Base-by-base conservation (phyloP, 495 filamentous ascomycete species). In the Penicillium paradoxum region DNA sequence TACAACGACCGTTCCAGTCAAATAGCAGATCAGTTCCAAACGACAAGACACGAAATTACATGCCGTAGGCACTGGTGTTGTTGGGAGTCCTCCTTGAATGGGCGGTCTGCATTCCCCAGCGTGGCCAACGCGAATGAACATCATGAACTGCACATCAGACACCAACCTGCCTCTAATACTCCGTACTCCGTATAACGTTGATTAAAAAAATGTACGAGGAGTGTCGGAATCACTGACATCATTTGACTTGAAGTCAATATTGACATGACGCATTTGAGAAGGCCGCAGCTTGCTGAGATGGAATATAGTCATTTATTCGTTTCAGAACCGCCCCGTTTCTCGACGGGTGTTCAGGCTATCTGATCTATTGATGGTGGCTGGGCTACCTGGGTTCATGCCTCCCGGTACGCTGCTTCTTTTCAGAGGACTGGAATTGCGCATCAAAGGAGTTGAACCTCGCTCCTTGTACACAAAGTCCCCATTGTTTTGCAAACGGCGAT, bases 361-460 rank as follows among this genome's bases (percentile, higher is more conserved):
- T 46, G 60, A 38, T 51, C 58, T 59, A 57, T 46, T 66, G 61
- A 49, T 53, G 63, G 51, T 57, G 54, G 34, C 66, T 24, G 37
- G 19, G 25, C 68, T n/a, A 45, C 57, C 57, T 25, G 65, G 53
- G n/a, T 58, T 58, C 17, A 59, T 49, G 7, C 69, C 63, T 39
- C 59, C 64, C n/a, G 75, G 68, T 6, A 73, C 60, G 39, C 70
- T 76, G 56, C 65, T 77, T 44, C 63, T 63, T 42, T 76, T 76
- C 19, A 73, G 53, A 13, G 73, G 72, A 48, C 73, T 76, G 9
- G 73, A 74, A 9, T 62, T 66, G 29, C 66, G 63, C 49, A 66
- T 72, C 56, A 68, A 22, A 2, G 71, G 65, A 43, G 65, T 71
- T 18, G 66, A 56, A 27, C 64, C 69, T 41, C 71, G 58, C 36